These are phyloP conservation scores for Mortierella sp. DNA, from an alignment of 371 early-diverging fungal species.

Conservation along the genomic window DNA sequence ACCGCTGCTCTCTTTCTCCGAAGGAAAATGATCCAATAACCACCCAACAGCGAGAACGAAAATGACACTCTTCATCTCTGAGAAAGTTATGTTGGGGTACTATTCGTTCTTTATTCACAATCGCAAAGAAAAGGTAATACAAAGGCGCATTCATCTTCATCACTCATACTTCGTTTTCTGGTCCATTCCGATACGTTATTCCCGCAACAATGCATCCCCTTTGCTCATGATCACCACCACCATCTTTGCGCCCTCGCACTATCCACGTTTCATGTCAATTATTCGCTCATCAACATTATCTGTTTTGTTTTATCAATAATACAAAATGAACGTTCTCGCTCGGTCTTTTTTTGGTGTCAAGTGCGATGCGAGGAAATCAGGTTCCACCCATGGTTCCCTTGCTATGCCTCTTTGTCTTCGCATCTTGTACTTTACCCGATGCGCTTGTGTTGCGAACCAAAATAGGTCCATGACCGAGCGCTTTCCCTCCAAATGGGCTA, in stretches of 20 bases:
- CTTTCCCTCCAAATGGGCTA: slow-evolving; percentile 14
- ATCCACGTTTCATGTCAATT: neutral
- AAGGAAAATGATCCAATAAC: neutral
- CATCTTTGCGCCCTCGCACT: neutral
- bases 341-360: neutral
- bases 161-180: neutral
- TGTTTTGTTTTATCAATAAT: neutral
- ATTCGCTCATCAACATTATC: too few relatives aligned
- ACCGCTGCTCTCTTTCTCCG: neutral
- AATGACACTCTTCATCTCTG: neutral
- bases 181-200: neutral
- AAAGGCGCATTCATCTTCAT: neutral
- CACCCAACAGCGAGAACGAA: slow-evolving; percentile 1
- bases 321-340: slow-evolving; percentile 2
- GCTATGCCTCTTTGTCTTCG: neutral
- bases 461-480: slow-evolving; percentile 1
- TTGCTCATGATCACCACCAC: neutral
- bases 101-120: neutral
- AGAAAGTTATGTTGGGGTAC: slow-evolving; percentile 5
- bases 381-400: neutral
- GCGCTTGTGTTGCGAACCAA: neutral
- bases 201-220: neutral
- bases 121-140: neutral
- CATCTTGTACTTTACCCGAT: neutral
- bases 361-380: neutral